These are phyloP conservation scores for Patellaria atrata DNA, from an alignment of 495 filamentous ascomycete species.

Conservation along the genomic window DNA sequence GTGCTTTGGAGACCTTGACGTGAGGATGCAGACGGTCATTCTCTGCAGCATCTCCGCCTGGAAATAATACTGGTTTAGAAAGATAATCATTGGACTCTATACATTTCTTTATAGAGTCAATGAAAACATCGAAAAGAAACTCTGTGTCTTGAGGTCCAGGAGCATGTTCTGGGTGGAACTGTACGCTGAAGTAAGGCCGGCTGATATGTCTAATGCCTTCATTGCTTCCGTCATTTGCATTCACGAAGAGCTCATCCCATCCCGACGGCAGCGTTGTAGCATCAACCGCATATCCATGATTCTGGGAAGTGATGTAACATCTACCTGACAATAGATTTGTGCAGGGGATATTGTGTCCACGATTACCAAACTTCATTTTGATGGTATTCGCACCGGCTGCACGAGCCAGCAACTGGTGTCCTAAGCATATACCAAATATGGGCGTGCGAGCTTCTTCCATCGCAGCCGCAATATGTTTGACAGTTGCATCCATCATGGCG, in stretches of 20 bases:
- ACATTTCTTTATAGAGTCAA: slow-evolving; percentile 61
- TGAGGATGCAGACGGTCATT: slow-evolving; percentile 60
- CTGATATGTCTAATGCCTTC: slow-evolving; percentile 82
- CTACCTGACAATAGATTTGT: slow-evolving; percentile 85
- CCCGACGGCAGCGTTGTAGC: slow-evolving; percentile 53
- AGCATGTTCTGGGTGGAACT: slow-evolving; percentile 96
- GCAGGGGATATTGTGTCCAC: slow-evolving; percentile 96
- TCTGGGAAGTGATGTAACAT: slow-evolving; percentile 97
- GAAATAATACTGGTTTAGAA: slow-evolving; percentile 59
- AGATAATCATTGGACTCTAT: slow-evolving; percentile 47
- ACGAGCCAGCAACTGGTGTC: slow-evolving; percentile 85
- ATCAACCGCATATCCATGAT: slow-evolving; percentile 91
- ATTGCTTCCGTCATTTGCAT: slow-evolving; percentile 95
- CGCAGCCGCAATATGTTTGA: slow-evolving; percentile 57
- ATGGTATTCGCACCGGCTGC: slow-evolving; percentile 74
- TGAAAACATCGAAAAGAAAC: slow-evolving; percentile 92
- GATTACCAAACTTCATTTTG: slow-evolving; percentile 99
- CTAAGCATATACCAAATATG: slow-evolving; percentile 92
- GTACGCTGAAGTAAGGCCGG: slow-evolving; percentile 91
- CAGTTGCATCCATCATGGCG: slow-evolving; percentile 60
- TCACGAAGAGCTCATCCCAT: slow-evolving; percentile 91
- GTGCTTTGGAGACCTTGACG: slow-evolving; percentile 79
- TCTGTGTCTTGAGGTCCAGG: slow-evolving; percentile 95
- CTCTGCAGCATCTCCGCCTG: slow-evolving; percentile 65
- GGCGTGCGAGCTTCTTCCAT: slow-evolving; percentile 64